phyloP scores from a whole-genome alignment of 2,329 filamentous ascomycete genomes.

The Alternaria hordeiaustralica region DNA sequence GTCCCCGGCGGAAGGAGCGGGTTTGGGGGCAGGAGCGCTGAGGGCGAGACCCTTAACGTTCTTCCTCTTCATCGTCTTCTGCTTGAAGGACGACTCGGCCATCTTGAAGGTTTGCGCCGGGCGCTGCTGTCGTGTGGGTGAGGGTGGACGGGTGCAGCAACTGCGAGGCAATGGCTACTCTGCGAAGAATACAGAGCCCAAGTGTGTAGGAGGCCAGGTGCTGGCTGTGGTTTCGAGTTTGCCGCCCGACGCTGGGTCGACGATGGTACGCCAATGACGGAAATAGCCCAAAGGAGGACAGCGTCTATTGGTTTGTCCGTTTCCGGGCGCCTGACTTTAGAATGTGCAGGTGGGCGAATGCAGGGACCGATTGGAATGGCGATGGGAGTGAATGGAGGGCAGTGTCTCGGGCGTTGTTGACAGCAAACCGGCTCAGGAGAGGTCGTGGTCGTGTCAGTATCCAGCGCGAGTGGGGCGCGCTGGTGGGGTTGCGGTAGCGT shows the following conservation, averaged over 20 bases:
- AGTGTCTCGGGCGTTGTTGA: constrained; percentile 25
- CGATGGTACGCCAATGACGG: constrained; percentile 47
- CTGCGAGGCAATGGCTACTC: constrained; percentile 2
- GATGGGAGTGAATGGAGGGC: constrained; percentile 13
- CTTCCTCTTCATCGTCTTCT: constrained; percentile 94
- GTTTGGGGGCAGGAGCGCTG: constrained; percentile 76
- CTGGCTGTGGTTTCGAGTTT: constrained; percentile 41
- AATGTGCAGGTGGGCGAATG: constrained; percentile 17
- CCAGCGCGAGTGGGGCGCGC: constrained; percentile 33
- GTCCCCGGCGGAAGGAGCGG: constrained; percentile 74
- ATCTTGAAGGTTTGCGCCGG: constrained; percentile 49
- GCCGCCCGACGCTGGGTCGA: constrained; percentile 46
- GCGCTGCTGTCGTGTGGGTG: constrained; percentile 16
- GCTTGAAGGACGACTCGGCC: constrained; percentile 66
- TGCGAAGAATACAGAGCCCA: constrained; percentile 15
- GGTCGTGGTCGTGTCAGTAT: constrained; percentile 25
- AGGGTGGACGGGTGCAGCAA: constrained; percentile 3
- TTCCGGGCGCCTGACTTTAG: constrained; percentile 31
- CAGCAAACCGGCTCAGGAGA: constrained; percentile 29
- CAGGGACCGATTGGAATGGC: constrained; percentile 31
- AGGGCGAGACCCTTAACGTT: constrained; percentile 96
- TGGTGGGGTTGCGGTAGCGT: constrained; percentile 29
- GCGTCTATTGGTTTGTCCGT: constrained; percentile 49
- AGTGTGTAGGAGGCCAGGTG: constrained; percentile 14
- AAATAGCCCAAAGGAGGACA: constrained; percentile 41